phyloP scores from a whole-genome alignment of 2,329 filamentous ascomycete species.

The Claviceps spartinae region DNA sequence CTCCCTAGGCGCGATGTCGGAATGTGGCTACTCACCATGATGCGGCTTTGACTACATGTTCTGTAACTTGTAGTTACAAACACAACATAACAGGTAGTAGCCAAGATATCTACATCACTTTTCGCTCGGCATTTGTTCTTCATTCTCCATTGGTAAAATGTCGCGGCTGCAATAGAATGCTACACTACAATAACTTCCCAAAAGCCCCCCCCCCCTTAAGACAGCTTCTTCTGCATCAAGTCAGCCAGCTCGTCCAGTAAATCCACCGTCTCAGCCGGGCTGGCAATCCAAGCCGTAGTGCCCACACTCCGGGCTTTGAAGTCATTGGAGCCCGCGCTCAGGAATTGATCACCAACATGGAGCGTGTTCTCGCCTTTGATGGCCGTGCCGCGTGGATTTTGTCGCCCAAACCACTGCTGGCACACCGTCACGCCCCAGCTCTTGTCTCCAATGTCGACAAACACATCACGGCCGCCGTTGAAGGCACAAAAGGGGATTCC shows the following conservation, averaged over 20 bases:
- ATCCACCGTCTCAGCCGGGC: constrained; percentile 77
- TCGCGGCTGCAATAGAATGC: too few species aligned
- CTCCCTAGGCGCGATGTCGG: too few species aligned
- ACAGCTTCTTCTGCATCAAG: constrained; percentile 25
- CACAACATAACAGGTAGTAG: too few species aligned
- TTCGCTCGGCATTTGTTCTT: too few species aligned
- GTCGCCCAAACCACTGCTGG: constrained; percentile 70
- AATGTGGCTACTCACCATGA: too few species aligned
- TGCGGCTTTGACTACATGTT: too few species aligned
- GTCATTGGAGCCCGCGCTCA: constrained; percentile 90
- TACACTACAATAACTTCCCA: too few species aligned
- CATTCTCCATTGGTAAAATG: too few species aligned
- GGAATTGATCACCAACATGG: constrained; percentile 93
- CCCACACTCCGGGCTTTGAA: constrained; percentile 89
- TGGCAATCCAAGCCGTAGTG: constrained; percentile 95
- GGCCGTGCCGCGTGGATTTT: constrained; percentile 11
- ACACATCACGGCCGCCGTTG: constrained; percentile 94
- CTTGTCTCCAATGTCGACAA: constrained; percentile 98
- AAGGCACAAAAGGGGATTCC: constrained; percentile 87
- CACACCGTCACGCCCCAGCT: constrained; percentile 89
- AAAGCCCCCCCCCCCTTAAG: background rate
- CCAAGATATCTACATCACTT: too few species aligned
- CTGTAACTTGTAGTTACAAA: too few species aligned
- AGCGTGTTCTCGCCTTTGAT: constrained; percentile 68
- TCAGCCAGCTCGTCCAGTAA: constrained; percentile 69